Base-by-base conservation (phyloP, 192 early-diverging fungal species). In the Umbelopsis vinacea region DNA sequence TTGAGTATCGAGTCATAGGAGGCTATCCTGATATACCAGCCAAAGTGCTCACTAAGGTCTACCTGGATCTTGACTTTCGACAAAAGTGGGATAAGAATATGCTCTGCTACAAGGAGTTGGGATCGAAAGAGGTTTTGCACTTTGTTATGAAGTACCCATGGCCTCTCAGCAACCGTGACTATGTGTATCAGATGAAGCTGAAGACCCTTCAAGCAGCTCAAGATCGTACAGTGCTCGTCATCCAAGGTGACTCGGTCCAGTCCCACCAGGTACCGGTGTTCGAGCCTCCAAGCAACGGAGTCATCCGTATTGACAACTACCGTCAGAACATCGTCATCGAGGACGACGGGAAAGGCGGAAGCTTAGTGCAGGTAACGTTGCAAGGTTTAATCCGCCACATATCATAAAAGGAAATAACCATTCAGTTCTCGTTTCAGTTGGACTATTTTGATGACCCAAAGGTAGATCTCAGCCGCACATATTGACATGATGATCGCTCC, bases 81-180 rank as follows among this genome's bases (percentile, higher is more conserved):
- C 79, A 79, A 71, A 81, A 71, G 35, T 86, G 85, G 85, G 85
- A 86, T 57, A 81, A 80, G 73, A 86, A 86, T 70, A 86, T 86
- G 85, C 81, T 66, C 72, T 73, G 40, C 81, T 78, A 68, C 73
- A 76, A 26, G 74, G 76, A 68, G 84, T 80, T 60, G 11, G 69
- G 69, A 17, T 55, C 37, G 6, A 63, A 26, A 6, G 57, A 63
- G 26, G 57, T 63, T 6, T 26, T 63, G 8, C 69, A 71, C 43
- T 71, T 71, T 19, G 69, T 55, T 37, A 71, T 71, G 69, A 55
- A 71, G 23, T 84, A 83, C 45, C 85, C 85, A 24, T 86, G 82
- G 79, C 85, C 85, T 19, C 53, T 86, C 19, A 72, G 73, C 0
- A 82, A 79, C 19, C 73, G 85, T 6, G 85, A 86, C 69, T 86